Conservation (phyloP, 768 basidiomycete genomes). For the Rhodosporidiobolus sp. region DNA sequence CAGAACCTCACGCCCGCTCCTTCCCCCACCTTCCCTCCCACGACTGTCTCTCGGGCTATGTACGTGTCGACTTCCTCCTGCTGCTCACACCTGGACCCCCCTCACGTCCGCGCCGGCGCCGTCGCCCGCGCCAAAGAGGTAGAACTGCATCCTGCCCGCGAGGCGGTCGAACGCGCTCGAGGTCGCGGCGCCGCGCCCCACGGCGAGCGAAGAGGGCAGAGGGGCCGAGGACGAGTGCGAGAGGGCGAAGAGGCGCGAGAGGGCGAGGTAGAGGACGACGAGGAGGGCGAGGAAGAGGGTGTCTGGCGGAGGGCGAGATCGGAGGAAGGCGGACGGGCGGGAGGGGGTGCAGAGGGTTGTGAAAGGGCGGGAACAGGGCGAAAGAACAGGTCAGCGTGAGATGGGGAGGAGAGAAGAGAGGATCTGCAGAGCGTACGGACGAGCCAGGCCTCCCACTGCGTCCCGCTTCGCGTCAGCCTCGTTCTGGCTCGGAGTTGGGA, state of each 20-base stretch:
- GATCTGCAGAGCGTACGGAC: background rate
- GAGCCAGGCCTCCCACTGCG: constrained; percentile 14
- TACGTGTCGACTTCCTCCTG: background rate
- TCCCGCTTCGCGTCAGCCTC: background rate
- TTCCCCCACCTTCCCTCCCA: too few species aligned
- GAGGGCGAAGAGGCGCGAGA: constrained; percentile 8
- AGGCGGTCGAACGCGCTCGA: background rate
- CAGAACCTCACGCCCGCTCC: too few species aligned
- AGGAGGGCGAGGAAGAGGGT: background rate
- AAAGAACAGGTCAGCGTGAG: background rate
- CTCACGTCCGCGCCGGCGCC: background rate
- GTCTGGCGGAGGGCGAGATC: background rate
- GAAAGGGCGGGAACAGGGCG: background rate
- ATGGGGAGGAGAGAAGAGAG: background rate
- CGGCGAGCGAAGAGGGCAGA: too few species aligned
- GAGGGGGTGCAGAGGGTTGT: background rate
- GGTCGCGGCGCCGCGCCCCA: too few species aligned
- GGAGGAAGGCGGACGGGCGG: background rate
- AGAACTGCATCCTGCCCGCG: background rate
- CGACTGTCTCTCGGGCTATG: too few species aligned
- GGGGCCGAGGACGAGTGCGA: too few species aligned
- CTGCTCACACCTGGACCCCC: background rate
- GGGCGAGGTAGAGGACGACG: background rate
- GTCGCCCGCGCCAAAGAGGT: background rate
- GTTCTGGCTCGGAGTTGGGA: background rate